These are phyloP conservation scores for Canavalia gladiata DNA, from an alignment of 306 rosid species.

Conservation along the genomic window DNA sequence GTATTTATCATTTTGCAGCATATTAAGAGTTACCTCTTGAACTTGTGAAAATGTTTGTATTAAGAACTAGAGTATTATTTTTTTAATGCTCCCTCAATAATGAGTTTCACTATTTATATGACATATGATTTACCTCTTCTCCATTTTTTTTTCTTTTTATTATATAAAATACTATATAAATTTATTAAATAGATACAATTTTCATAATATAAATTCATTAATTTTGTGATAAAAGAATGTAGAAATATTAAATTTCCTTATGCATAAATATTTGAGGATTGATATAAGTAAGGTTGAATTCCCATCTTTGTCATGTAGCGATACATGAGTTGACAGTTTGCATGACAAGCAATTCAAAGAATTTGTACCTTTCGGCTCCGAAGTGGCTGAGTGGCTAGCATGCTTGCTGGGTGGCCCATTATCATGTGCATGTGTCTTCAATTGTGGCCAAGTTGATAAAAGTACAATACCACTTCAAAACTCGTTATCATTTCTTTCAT, in stretches of 20 bases:
- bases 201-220: no score
- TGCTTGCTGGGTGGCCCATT: conserved; percentile 15
- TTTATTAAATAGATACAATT: no score
- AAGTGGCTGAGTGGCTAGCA: neutral
- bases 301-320: neutral
- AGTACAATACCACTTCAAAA: neutral
- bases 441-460: neutral
- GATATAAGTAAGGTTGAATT: neutral
- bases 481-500: neutral
- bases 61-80: no score
- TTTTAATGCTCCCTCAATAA: no score
- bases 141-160: no score
- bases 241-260: neutral
- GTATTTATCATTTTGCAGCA: no score
- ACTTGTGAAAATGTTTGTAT: no score
- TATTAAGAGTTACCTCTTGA: no score
- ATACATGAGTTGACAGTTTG: neutral
- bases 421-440: conserved; percentile 25
- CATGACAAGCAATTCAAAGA: neutral
- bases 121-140: no score
- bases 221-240: no score
- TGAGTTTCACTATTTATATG: no score
- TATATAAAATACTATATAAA: no score
- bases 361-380: neutral
- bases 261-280: neutral